A percentile compares a stretch with the other conserved stretches of the same genome.
Evolutionary conservation across 176 grass and related monocot genomes (phyloP).

Genomic region (Avena insularis): DNA sequence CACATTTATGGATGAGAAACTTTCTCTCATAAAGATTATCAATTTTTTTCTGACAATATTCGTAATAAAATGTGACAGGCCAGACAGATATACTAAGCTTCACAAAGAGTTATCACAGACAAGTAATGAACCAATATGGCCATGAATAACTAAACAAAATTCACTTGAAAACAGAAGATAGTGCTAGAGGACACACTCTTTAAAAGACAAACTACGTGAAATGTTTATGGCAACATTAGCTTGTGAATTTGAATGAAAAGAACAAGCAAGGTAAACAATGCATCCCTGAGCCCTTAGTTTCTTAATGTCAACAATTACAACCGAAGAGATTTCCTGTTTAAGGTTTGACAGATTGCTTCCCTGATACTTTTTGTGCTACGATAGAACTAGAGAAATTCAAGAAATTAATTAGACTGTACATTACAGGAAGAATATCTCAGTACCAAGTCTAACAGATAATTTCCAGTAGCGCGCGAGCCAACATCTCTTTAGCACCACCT

Average conservation of each 20-base stretch:
- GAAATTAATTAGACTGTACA: constrained; percentile 24
- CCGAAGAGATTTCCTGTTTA: constrained; percentile 13
- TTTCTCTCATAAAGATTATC: constrained; percentile 19
- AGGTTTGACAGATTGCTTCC: constrained; percentile 9
- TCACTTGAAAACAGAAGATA: constrained; percentile 24
- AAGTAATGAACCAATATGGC: background rate
- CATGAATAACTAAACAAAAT: constrained; percentile 10
- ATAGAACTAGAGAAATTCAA: constrained; percentile 34
- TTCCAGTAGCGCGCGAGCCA: constrained; percentile 98
- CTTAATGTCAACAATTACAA: constrained; percentile 17
- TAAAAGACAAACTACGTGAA: constrained; percentile 24
- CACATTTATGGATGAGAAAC: background rate
- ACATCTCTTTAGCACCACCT: constrained; percentile 92
- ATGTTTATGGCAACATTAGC: background rate
- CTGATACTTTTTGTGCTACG: background rate
- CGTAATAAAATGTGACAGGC: background rate
- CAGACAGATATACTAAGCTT: constrained; percentile 23
- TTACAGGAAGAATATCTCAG: constrained; percentile 33
- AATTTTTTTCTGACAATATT: constrained; percentile 3
- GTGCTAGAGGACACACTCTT: background rate
- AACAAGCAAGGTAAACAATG: background rate
- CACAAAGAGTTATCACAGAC: constrained; percentile 8
- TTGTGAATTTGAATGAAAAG: constrained; percentile 16
- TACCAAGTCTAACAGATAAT: constrained; percentile 85
- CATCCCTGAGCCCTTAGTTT: constrained; percentile 23